Evolutionary conservation across 2,329 filamentous ascomycete genomes (phyloP).

Genomic region (Nigrograna mackinnonii): DNA sequence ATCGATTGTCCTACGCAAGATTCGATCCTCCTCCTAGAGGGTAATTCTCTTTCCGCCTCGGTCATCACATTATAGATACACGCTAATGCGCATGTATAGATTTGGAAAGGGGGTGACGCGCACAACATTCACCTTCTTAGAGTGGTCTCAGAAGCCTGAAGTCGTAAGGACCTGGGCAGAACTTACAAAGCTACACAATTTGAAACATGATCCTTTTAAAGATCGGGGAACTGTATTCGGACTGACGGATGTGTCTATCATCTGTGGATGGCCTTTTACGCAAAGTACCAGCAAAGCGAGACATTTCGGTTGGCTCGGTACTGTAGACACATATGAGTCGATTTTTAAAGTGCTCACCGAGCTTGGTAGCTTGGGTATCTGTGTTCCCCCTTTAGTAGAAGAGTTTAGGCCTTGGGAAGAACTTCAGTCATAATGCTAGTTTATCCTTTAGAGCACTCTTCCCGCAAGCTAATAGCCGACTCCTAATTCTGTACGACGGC

Average conservation of each 20-base stretch:
- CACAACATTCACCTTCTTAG: no score
- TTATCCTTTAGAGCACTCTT: no score
- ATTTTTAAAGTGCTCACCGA: constrained; percentile 47
- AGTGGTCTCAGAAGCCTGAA: constrained; percentile 51
- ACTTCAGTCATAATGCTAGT: no score
- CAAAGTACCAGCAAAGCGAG: constrained; percentile 50
- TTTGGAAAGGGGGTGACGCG: no score
- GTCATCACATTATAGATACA: no score
- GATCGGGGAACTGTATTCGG: constrained; percentile 44
- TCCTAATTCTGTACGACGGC: no score
- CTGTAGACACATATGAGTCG: constrained; percentile 50
- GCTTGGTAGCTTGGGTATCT: constrained; percentile 47
- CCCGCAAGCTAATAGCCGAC: no score
- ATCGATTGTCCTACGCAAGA: constrained; percentile 22
- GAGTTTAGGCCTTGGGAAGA: no score
- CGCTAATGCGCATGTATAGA: no score
- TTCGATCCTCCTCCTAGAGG: constrained; percentile 49
- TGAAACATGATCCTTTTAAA: constrained; percentile 45
- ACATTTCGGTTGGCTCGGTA: constrained; percentile 51
- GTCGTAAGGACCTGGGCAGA: constrained; percentile 47
- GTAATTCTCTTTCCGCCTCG: constrained; percentile 46
- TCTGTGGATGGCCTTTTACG: constrained; percentile 46
- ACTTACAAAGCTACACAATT: constrained; percentile 44
- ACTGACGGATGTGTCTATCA: constrained; percentile 52
- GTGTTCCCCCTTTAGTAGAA: no score